Conservation (phyloP, 75 land plant genomes). For the Gnetum montanum region DNA sequence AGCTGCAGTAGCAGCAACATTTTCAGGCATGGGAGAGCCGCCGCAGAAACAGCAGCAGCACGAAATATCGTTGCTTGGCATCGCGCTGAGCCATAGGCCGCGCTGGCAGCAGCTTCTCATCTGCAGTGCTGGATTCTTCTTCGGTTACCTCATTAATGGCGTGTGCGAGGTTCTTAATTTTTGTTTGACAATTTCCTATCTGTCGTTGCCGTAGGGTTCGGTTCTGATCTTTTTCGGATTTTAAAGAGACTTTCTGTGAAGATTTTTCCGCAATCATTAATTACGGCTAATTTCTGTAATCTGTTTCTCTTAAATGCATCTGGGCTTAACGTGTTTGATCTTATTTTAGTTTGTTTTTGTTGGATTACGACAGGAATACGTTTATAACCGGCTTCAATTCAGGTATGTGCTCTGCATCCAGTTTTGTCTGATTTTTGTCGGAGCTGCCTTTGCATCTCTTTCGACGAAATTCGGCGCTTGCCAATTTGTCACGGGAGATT, state of each 20-base stretch:
- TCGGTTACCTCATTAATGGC: constrained; percentile 89
- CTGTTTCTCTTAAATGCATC: background rate
- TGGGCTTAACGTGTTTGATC: background rate
- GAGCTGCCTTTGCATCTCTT: background rate
- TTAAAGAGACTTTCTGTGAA: background rate
- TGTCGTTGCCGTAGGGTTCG: background rate
- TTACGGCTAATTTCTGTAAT: background rate
- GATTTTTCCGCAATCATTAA: background rate
- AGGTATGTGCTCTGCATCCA: constrained; percentile 35
- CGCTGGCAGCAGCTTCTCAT: constrained; percentile 81
- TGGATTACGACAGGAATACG: constrained; percentile 65
- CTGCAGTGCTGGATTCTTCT: constrained; percentile 91
- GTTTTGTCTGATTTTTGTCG: background rate
- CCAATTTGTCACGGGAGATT: too few relatives aligned
- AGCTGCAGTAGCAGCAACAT: too few relatives aligned
- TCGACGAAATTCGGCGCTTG: background rate
- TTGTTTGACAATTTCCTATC: background rate
- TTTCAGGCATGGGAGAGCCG: too few relatives aligned
- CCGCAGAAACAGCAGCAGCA: too few relatives aligned
- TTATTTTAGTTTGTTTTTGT: background rate
- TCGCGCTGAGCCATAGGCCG: constrained; percentile 51
- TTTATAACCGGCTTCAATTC: constrained; percentile 84
- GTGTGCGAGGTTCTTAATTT: constrained; percentile 62
- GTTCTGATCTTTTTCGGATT: background rate
- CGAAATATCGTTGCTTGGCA: constrained; percentile 60